These are phyloP conservation scores for Trichosanthes cucumerina DNA, from an alignment of 306 rosid species.

Conservation along the genomic window DNA sequence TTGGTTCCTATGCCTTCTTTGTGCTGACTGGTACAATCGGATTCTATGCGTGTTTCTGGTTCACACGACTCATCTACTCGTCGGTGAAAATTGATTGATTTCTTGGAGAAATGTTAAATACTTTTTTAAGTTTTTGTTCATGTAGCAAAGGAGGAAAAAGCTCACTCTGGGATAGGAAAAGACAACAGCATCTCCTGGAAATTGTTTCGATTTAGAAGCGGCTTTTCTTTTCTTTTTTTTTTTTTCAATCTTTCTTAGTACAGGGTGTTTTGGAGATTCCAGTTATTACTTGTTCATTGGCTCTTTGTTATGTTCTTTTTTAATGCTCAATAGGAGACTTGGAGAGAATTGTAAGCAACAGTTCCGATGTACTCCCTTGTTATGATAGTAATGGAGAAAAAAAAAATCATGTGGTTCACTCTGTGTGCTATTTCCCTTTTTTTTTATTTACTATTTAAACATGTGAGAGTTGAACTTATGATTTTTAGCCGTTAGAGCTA, in stretches of 20 bases:
- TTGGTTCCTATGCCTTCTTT: constrained; percentile 67
- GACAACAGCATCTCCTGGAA: background rate
- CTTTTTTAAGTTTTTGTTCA: background rate
- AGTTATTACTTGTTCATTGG: constrained; percentile 4
- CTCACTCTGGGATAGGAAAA: background rate
- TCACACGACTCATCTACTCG: constrained; percentile 74
- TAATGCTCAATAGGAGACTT: constrained; percentile 1
- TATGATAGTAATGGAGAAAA: constrained; percentile 6
- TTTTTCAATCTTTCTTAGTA: background rate
- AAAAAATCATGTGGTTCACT: background rate
- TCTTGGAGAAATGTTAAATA: background rate
- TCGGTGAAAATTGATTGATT: constrained; percentile 71
- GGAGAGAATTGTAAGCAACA: constrained; percentile 6
- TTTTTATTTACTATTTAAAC: too few species aligned
- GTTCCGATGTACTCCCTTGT: background rate
- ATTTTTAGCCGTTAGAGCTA: too few species aligned
- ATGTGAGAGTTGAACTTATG: too few species aligned
- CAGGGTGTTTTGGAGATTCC: background rate
- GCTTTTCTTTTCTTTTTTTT: background rate
- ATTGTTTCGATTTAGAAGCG: background rate
- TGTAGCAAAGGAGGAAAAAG: background rate
- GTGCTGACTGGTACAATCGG: constrained; percentile 85
- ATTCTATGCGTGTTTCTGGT: constrained; percentile 88
- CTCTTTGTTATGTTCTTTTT: background rate
- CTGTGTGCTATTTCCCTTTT: background rate